Evolutionary conservation across 192 early-diverging fungal genomes (phyloP), one percentile per base, ranked within the genome.

Genomic region (Backusella australiensis): DNA sequence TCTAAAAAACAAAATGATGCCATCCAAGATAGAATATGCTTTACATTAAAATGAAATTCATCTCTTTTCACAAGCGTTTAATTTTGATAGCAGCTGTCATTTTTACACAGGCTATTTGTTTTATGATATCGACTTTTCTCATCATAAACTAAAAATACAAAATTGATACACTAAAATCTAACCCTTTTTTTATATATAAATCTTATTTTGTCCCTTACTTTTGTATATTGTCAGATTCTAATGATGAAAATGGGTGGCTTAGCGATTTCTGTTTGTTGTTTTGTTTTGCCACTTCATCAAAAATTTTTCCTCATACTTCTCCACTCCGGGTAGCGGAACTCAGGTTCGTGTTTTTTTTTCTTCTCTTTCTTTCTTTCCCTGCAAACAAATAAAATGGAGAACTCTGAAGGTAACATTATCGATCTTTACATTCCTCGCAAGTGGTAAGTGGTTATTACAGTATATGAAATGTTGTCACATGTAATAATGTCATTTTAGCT

Each of bases 371-470:
- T 76, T 81, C 67, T 78, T 69, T 76, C 76, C 29, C 41, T 59
- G 8, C 53, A 23, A 59, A 59, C 34, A 23, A 75, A 34, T 42
- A 80, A 72, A 71, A 86, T 86, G 85, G 78, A 86, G 68, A 86
- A 86, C 83, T 80, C 83, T 72, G 81, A 86, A 84, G 85, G 85
- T 74, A 46, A 46, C 65, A 52, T 82, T 67, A 77, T 97, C 83
- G 96, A 97, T 86, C 91, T 96, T 78, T 97, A 97, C 93, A 91
- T 96, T 76, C 96, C 96, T 74, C 87, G 96, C 85, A 97, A 97
- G 91, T 97, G 96, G 93, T 94, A 85, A 84, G 85, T 86, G 77
- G 77, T 68, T 17, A 68, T 32, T 41, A 23, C 23, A 15, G 8
- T 42, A 12, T 15, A 42, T 15, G 12, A 14, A 42, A 42, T 5